These are phyloP conservation scores for Amanita phalloides DNA, from an alignment of 768 basidiomycete genomes.

Conservation along the genomic window DNA sequence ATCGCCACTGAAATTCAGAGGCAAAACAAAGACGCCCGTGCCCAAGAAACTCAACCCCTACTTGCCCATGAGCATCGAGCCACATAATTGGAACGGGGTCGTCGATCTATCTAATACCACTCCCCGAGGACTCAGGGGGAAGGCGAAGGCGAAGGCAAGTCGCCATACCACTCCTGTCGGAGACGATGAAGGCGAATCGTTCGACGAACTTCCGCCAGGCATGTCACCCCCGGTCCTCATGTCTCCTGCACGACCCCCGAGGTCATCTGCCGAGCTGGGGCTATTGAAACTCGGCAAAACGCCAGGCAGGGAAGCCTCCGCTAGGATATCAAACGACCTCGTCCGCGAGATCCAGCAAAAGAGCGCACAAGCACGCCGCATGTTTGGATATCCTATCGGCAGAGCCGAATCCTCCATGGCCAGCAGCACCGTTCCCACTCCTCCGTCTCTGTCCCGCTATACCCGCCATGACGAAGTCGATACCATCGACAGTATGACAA, in stretches of 20 bases:
- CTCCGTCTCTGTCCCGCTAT: constrained; percentile 66
- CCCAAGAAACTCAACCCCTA: constrained; percentile 50
- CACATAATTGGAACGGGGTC: constrained; percentile 59
- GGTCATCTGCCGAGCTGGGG: constrained; percentile 36
- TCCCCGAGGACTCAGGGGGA: constrained; percentile 29
- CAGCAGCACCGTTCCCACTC: constrained; percentile 45
- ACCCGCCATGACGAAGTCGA: constrained; percentile 28
- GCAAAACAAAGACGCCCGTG: constrained; percentile 47
- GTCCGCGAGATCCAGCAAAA: constrained; percentile 41
- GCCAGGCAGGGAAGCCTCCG: constrained; percentile 62
- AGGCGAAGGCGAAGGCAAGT: background rate
- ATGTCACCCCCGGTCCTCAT: constrained; percentile 50
- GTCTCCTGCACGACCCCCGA: constrained; percentile 43
- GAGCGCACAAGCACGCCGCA: constrained; percentile 16
- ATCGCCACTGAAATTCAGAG: constrained; percentile 41
- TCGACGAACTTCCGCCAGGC: constrained; percentile 40
- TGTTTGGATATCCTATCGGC: constrained; percentile 17
- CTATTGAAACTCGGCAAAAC: constrained; percentile 44
- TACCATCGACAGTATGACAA: constrained; percentile 32
- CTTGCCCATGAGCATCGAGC: constrained; percentile 37
- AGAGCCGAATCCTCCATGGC: constrained; percentile 54
- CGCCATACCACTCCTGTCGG: constrained; percentile 13
- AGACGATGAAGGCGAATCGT: constrained; percentile 38
- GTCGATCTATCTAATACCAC: constrained; percentile 59
- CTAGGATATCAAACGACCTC: constrained; percentile 55